Conservation (phyloP, 2,329 filamentous ascomycete species). For the Colletotrichum lentis region DNA sequence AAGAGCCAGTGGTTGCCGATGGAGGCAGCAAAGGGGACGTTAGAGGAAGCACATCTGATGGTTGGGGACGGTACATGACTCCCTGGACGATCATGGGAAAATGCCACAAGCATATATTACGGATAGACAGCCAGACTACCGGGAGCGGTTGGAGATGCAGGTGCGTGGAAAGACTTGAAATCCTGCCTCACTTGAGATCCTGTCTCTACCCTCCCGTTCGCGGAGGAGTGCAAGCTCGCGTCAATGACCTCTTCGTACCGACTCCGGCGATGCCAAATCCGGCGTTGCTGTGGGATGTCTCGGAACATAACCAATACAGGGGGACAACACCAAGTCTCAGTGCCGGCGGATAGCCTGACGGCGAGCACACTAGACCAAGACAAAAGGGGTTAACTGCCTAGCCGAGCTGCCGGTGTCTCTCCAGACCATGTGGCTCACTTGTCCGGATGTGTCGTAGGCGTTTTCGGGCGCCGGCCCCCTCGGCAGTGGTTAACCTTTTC, state of each 20-base stretch:
- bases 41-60: not conserved
- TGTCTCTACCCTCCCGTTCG: not conserved
- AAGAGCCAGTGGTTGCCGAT: conserved; percentile 3
- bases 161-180: conserved; percentile 1
- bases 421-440: conserved; percentile 26
- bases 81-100: conserved; percentile 4
- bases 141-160: not conserved
- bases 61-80: conserved; percentile 20
- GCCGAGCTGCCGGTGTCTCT: conserved; percentile 4
- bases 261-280: conserved; percentile 25
- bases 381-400: not conserved
- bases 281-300: conserved; percentile 28
- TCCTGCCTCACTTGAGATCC: not conserved
- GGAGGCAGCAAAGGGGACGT: not conserved
- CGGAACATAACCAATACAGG: conserved; percentile 3
- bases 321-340: not conserved
- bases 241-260: not conserved
- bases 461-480: not conserved
- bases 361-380: not conserved
- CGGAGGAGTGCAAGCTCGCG: not conserved
- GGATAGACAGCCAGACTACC: not conserved
- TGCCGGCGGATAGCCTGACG: not conserved
- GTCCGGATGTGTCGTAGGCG: conserved; percentile 31
- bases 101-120: not conserved
- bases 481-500: conserved; percentile 27